Evolutionary conservation across 768 basidiomycete species (phyloP).

Genomic region (Rhizopogon sp.): DNA sequence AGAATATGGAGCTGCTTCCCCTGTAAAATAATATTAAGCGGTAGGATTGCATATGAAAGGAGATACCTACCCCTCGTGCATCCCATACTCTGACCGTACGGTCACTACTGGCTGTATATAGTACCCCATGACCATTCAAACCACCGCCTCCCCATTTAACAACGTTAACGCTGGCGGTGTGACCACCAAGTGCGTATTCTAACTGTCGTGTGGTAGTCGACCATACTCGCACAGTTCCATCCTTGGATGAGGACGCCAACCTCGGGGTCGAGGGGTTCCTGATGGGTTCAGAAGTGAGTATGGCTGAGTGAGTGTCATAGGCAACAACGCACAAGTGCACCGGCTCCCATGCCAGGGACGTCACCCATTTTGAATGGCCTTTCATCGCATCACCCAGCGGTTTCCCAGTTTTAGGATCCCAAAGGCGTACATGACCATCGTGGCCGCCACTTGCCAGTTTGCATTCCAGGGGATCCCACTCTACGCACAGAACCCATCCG

Average conservation of each 20-base stretch:
- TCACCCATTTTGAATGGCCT: conserved; percentile 97
- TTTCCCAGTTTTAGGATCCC: conserved; percentile 92
- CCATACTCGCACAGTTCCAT: conserved; percentile 94
- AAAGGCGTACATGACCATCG: conserved; percentile 88
- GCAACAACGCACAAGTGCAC: conserved; percentile 69
- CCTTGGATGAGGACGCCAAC: conserved; percentile 93
- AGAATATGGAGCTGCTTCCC: conserved; percentile 80
- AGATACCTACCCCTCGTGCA: conserved; percentile 56
- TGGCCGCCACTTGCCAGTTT: conserved; percentile 91
- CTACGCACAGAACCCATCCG: conserved; percentile 96
- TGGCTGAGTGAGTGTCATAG: neutral
- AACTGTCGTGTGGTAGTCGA: conserved; percentile 62
- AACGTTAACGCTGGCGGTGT: conserved; percentile 91
- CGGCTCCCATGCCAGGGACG: conserved; percentile 93
- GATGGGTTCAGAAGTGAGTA: neutral
- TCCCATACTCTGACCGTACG: conserved; percentile 95
- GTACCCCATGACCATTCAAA: conserved; percentile 55
- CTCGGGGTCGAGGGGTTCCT: conserved; percentile 80
- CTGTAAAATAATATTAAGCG: conserved; percentile 31
- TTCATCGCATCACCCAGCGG: conserved; percentile 85
- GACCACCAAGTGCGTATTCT: conserved; percentile 87
- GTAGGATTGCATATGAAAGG: neutral
- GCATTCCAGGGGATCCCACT: conserved; percentile 94
- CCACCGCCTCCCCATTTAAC: conserved; percentile 95
- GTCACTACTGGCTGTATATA: conserved; percentile 96